phyloP scores from a whole-genome alignment of 2,329 filamentous ascomycete species.

The Hypoxylon sp. region DNA sequence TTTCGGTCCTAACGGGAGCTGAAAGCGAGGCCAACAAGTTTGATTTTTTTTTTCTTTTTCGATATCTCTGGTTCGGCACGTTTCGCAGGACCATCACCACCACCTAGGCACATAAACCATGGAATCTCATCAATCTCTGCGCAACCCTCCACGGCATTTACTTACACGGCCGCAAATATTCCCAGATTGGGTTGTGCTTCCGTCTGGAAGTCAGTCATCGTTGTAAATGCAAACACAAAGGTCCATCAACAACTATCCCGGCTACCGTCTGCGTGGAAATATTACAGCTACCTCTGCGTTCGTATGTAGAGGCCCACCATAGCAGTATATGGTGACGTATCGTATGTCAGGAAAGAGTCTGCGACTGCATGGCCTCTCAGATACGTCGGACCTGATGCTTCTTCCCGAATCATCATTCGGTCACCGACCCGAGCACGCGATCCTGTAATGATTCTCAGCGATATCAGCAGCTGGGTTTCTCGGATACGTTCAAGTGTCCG shows the following conservation, averaged over 20 bases:
- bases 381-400: background rate
- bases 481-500: slow-evolving; percentile 15
- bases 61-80: slow-evolving; percentile 4
- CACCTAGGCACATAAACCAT: slow-evolving; percentile 5
- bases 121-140: slow-evolving; percentile 15
- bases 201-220: slow-evolving; percentile 7
- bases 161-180: background rate
- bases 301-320: background rate
- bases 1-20: slow-evolving; percentile 17
- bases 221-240: too few species aligned
- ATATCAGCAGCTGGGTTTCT: background rate
- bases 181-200: too few species aligned
- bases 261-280: too few species aligned
- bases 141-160: slow-evolving; percentile 17
- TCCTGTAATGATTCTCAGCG: background rate
- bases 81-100: slow-evolving; percentile 13
- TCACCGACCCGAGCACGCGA: slow-evolving; percentile 1
- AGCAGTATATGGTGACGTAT: background rate
- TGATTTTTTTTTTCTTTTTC: too few species aligned
- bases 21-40: slow-evolving; percentile 28
- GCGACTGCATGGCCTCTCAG: background rate
- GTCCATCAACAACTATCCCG: too few species aligned
- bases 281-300: background rate
- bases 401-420: background rate
- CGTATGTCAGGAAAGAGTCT: background rate